These are phyloP conservation scores for Microbotryomycetes sp. DNA, from an alignment of 1,284 basidiomycete species.

Conservation along the genomic window DNA sequence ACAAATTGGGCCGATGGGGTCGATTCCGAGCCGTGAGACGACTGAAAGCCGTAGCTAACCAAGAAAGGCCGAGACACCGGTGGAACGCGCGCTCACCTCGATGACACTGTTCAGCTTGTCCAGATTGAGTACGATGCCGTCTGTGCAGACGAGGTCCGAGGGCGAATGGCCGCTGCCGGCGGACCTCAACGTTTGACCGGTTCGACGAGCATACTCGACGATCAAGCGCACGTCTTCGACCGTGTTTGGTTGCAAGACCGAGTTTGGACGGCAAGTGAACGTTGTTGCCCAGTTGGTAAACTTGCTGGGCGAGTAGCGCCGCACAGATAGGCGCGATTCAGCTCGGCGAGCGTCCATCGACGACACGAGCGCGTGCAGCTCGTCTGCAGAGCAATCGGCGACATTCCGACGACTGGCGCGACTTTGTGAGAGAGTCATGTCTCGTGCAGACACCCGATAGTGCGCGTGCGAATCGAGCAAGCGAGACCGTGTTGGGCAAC, in stretches of 20 bases:
- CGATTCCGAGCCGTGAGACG: background rate
- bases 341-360: background rate
- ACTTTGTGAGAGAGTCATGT: too few species aligned
- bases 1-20: too few species aligned
- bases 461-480: too few species aligned
- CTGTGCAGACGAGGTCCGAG: conserved; percentile 77
- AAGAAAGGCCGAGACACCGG: background rate
- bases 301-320: background rate
- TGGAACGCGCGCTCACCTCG: conserved; percentile 52
- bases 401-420: too few species aligned
- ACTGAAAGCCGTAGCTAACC: background rate
- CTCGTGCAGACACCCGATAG: too few species aligned
- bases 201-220: conserved; percentile 72
- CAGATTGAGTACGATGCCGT: conserved; percentile 64
- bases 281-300: conserved; percentile 52
- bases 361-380: background rate
- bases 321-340: background rate
- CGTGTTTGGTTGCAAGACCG: conserved; percentile 67
- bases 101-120: conserved; percentile 60
- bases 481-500: too few species aligned
- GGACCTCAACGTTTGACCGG: conserved; percentile 65
- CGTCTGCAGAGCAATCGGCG: background rate
- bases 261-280: conserved; percentile 43
- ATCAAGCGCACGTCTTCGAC: conserved; percentile 66
- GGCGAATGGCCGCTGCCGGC: conserved; percentile 89